Base-by-base conservation (phyloP, 805 yeast genomes). In the Yarrowia divulgata region DNA sequence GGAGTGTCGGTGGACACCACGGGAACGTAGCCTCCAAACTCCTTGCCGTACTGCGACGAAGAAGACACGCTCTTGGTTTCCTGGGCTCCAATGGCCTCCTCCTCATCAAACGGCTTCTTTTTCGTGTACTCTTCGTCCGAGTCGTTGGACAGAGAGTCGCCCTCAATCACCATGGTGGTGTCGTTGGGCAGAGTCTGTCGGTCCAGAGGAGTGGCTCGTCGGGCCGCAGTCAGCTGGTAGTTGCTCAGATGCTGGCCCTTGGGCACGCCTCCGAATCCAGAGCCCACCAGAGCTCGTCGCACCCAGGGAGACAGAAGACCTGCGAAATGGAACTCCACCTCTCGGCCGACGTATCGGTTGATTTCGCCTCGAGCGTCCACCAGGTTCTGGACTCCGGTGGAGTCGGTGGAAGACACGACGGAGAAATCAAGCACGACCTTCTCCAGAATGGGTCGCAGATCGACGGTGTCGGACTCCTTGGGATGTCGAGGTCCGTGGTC, bases 261-360 rank as follows among this genome's bases (percentile, higher is more conserved):
- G 23, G 68, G 68, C 37, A 63, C 81, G 19, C 85, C 81, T 60
- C 97, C 97, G 79, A 92, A 92, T 0, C 96, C 97, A 69, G 88
- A 88, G 73, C 87, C 85, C 54, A 89, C 76, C 73, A 93, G 84
- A 6, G 89, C 90, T 75, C 94, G 85, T 74, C 91, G 87, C 68
- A 90, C 86, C 98, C 98, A 93, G 10, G 94, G 93, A 69, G 90
- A 88, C 55, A 90, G 80, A 40, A 93, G 86, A 34, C 97, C 97
- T 12, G 90, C 86, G 77, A 93, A 93, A 79, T 93, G 98, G 80
- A 89, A 88, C 79, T 93, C 97, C 70, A 92, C 93, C 73, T 90
- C 92, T 70, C 89, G 82, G 76, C 91, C 93, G 18, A 95, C 89
- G 75, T 90, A 91, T 69, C 81, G 84, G 78, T 88, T 87, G 60